Evolutionary conservation across 306 rosid species (phyloP).

Genomic region (Cicer arietinum): DNA sequence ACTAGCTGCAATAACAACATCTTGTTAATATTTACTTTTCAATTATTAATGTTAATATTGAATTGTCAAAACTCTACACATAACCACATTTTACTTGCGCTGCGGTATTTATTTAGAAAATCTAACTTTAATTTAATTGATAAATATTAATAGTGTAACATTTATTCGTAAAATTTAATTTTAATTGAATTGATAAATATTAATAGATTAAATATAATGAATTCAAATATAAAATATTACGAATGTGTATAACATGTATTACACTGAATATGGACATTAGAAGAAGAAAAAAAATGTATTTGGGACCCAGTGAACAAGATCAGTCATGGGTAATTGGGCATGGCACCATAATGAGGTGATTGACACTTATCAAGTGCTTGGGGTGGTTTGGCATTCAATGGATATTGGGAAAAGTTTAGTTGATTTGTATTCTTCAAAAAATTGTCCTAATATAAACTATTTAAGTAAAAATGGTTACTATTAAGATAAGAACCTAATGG

Average conservation of each 20-base stretch:
- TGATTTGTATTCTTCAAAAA: not conserved
- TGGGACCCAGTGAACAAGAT: not conserved
- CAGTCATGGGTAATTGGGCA: not conserved
- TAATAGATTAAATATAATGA: too few species aligned
- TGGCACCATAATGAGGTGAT: slow-evolving; percentile 3
- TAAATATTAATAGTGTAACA: too few species aligned
- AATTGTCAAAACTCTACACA: not conserved
- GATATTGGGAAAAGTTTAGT: not conserved
- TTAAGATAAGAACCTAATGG: not conserved
- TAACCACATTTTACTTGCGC: too few species aligned
- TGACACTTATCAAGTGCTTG: not conserved
- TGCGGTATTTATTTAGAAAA: too few species aligned
- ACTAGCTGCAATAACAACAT: not conserved
- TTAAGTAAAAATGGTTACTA: slow-evolving; percentile 2
- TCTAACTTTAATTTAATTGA: too few species aligned
- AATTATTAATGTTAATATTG: not conserved
- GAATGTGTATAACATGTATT: too few species aligned
- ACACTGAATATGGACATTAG: not conserved
- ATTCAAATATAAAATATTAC: too few species aligned
- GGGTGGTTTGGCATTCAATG: not conserved
- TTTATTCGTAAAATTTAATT: too few species aligned
- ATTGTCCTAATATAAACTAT: not conserved
- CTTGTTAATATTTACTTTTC: not conserved
- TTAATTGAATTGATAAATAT: too few species aligned
- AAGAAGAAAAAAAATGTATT: not conserved